These are phyloP conservation scores for Pseudogymnoascus sp. DNA, from an alignment of 2,329 filamentous ascomycete genomes.

Conservation along the genomic window DNA sequence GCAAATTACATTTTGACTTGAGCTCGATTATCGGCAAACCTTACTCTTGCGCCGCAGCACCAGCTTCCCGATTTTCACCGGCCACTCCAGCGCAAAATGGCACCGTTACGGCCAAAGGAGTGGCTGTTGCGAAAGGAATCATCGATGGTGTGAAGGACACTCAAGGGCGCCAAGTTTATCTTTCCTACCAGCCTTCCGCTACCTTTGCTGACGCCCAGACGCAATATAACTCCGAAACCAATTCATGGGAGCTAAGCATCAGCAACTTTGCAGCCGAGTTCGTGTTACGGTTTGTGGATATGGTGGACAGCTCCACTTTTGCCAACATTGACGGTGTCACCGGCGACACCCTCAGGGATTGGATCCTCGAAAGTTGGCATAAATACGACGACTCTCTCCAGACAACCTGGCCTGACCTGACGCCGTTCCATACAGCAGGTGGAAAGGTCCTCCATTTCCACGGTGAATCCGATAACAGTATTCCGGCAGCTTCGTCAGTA, in stretches of 20 bases:
- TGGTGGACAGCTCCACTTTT: conserved; percentile 27
- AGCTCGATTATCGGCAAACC: conserved; percentile 37
- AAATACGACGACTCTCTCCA: conserved; percentile 42
- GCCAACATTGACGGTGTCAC: conserved; percentile 37
- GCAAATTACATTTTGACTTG: conserved; percentile 38
- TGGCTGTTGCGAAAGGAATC: conserved; percentile 20
- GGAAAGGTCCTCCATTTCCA: conserved; percentile 45
- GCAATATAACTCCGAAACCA: conserved; percentile 28
- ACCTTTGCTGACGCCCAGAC: conserved; percentile 29
- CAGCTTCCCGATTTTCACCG: not conserved
- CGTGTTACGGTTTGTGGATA: conserved; percentile 25
- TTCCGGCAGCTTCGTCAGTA: conserved; percentile 41
- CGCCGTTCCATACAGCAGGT: conserved; percentile 34
- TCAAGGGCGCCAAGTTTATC: conserved; percentile 33
- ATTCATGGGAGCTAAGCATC: conserved; percentile 28
- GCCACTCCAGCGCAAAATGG: conserved; percentile 12
- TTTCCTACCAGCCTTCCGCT: conserved; percentile 30
- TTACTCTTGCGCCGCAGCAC: conserved; percentile 35
- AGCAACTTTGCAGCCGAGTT: conserved; percentile 31
- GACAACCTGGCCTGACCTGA: conserved; percentile 40
- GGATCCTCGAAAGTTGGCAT: conserved; percentile 41
- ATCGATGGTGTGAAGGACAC: conserved; percentile 33
- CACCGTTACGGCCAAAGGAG: conserved; percentile 23
- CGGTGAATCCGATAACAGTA: conserved; percentile 40
- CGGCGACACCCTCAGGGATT: conserved; percentile 42